A percentile compares a stretch with the other conserved stretches of the same genome.
Evolutionary conservation across 2,329 filamentous ascomycete species (phyloP).

Genomic region (Trichocomaceae sp.): DNA sequence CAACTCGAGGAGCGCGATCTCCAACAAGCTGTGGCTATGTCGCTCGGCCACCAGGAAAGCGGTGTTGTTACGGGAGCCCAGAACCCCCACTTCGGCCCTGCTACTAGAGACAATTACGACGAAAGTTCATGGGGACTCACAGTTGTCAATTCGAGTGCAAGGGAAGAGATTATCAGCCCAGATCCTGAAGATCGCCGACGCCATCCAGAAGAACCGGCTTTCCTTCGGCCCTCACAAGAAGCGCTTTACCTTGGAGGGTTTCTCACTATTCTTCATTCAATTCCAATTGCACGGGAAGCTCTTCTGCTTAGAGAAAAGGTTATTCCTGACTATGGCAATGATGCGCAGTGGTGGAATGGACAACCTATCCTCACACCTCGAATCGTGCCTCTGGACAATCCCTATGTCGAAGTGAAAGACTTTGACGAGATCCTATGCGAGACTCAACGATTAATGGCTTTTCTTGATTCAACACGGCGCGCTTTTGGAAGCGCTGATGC

Average conservation of each 20-base stretch:
- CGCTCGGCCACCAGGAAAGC: constrained; percentile 48
- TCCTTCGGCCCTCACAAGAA: constrained; percentile 51
- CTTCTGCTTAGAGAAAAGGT: constrained; percentile 45
- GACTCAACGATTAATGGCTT: constrained; percentile 56
- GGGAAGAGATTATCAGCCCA: constrained; percentile 51
- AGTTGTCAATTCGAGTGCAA: constrained; percentile 40
- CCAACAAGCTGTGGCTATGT: constrained; percentile 43
- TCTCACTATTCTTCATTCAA: constrained; percentile 56
- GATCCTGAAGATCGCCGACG: constrained; percentile 46
- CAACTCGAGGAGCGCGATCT: constrained; percentile 41
- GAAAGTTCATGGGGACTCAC: constrained; percentile 51
- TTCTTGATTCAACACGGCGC: constrained; percentile 51
- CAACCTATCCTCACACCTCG: constrained; percentile 44
- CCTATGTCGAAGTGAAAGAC: constrained; percentile 27
- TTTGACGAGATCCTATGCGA: constrained; percentile 49
- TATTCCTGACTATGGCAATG: constrained; percentile 48
- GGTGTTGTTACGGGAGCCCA: constrained; percentile 42
- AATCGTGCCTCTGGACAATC: constrained; percentile 42
- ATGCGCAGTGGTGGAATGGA: constrained; percentile 59
- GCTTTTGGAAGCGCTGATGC: constrained; percentile 53
- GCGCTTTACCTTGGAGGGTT: constrained; percentile 51
- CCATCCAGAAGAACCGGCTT: constrained; percentile 45
- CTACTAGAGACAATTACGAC: constrained; percentile 50
- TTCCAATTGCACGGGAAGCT: constrained; percentile 53
- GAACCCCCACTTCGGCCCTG: constrained; percentile 47